Evolutionary conservation across 805 yeast genomes (phyloP), one percentile per base, ranked within the genome.

Genomic region (Hanseniaspora clermontiae): DNA sequence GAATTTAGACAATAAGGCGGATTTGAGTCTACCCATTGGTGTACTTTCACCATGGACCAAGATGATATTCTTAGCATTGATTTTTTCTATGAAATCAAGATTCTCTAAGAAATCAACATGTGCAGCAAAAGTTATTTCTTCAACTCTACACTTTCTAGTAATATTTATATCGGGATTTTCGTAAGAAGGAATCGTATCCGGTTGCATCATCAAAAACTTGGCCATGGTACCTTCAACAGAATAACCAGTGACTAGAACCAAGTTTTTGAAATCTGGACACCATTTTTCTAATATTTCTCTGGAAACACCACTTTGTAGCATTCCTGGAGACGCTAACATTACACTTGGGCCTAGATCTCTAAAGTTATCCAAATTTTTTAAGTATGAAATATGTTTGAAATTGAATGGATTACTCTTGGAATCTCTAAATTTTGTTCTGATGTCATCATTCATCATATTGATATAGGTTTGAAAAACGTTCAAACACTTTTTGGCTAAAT

Each of bases 141-240:
- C 97, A 17, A 93, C 83, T 49, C 78, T 79, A 57, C 95, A 71
- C 60, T 97, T 77, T 65, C 98, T 80, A 5, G 97, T 97, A 43
- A 93, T 84, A 58, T 81, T 78, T 19, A 82, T 72, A 59, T 89
- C 96, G 0, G 95, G 87, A 61, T 87, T 87, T n/a, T 75, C 72
- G 27, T 81, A 72, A 0, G 97, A 84, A 1, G 93, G 95, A 50
- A 93, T 87, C n/a, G 87, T 85, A 40, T 80, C 79, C 0, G 99
- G 98, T 63, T 90, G 97, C 29, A 88, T 80, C 60, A 93, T 73
- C 31, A 93, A 73, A 55, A 79, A 85, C 66, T 91, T 93, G 0
- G 98, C 99, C 87, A 93, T 81, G 0, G 98, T 93, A 19, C 99
- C 99, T 66, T 93, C 99, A 9, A 93, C 95, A 7, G 97, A 90